These are phyloP conservation scores for Bolboschoenus planiculmis DNA, from an alignment of 176 grass and related monocot genomes.

Conservation along the genomic window DNA sequence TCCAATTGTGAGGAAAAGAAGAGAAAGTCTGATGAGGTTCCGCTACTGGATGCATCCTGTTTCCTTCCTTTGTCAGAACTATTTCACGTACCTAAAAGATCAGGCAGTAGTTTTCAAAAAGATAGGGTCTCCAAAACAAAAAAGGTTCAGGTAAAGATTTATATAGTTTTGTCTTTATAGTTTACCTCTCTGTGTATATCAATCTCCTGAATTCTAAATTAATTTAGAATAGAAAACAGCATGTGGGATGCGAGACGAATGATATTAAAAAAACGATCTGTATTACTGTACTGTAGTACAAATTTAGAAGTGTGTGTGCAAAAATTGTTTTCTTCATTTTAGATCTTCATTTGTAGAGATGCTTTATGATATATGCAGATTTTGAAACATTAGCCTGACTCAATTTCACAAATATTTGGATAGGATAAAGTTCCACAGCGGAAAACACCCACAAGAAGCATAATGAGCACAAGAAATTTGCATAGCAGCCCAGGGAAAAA, in stretches of 20 bases:
- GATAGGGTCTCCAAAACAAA: neutral
- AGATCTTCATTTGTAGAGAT: neutral
- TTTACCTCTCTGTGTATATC: neutral
- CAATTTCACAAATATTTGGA: slow-evolving; percentile 15
- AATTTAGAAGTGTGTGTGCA: neutral
- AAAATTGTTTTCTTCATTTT: neutral
- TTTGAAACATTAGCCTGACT: slow-evolving; percentile 2
- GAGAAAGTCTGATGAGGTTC: slow-evolving; percentile 26
- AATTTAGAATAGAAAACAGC: neutral
- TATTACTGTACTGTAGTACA: neutral
- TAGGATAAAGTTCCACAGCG: slow-evolving; percentile 41
- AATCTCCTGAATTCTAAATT: neutral
- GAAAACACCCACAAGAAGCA: slow-evolving; percentile 1
- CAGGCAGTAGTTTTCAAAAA: slow-evolving; percentile 33
- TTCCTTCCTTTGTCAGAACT: slow-evolving; percentile 49
- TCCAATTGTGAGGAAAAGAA: slow-evolving; percentile 21
- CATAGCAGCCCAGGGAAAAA: neutral
- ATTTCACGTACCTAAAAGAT: slow-evolving; percentile 38
- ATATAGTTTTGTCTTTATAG: no score
- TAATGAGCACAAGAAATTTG: slow-evolving; percentile 15
- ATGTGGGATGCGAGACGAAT: neutral
- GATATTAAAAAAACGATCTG: neutral
- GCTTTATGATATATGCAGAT: neutral
- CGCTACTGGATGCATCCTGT: slow-evolving; percentile 37
- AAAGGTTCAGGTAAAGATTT: slow-evolving; percentile 38